A percentile compares a stretch with the other conserved stretches of the same genome.
Evolutionary conservation across 805 yeast genomes (phyloP).

Genomic region (Wickerhamiella qilinensis): DNA sequence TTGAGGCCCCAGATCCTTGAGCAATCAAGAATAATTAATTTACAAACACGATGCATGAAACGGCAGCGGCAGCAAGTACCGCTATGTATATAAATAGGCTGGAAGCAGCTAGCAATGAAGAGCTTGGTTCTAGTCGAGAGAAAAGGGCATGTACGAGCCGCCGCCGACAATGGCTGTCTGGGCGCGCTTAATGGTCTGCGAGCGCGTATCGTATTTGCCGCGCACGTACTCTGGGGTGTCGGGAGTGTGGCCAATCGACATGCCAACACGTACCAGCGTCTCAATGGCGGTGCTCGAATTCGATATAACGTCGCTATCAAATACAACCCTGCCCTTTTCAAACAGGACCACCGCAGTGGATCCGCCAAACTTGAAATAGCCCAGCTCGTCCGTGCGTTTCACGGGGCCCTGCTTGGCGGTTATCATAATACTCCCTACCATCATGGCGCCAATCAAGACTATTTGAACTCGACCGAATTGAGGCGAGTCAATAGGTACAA

Average conservation of each 20-base stretch:
- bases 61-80: too few species aligned
- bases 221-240: conserved; percentile 14
- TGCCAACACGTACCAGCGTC: conserved; percentile 77
- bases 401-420: conserved; percentile 52
- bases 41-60: too few species aligned
- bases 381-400: conserved; percentile 65
- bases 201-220: conserved; percentile 14
- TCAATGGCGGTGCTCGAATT: conserved; percentile 56
- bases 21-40: too few species aligned
- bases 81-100: too few species aligned
- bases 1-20: too few species aligned
- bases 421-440: conserved; percentile 84
- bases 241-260: conserved; percentile 64
- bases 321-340: conserved; percentile 26
- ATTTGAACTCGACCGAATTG: conserved; percentile 66
- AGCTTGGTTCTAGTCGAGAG: conserved; percentile 16
- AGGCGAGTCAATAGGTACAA: conserved; percentile 59
- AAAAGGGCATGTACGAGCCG: conserved; percentile 18
- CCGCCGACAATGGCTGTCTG: conserved; percentile 16
- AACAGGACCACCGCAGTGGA: conserved; percentile 65
- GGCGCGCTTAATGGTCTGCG: conserved; percentile 13
- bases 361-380: conserved; percentile 94
- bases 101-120: too few species aligned
- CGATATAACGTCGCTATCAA: conserved; percentile 57
- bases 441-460: conserved; percentile 92